Evolutionary conservation across 163 green algal species (phyloP), one percentile per base, ranked within the genome.

Genomic region (Chlorella variabilis): DNA sequence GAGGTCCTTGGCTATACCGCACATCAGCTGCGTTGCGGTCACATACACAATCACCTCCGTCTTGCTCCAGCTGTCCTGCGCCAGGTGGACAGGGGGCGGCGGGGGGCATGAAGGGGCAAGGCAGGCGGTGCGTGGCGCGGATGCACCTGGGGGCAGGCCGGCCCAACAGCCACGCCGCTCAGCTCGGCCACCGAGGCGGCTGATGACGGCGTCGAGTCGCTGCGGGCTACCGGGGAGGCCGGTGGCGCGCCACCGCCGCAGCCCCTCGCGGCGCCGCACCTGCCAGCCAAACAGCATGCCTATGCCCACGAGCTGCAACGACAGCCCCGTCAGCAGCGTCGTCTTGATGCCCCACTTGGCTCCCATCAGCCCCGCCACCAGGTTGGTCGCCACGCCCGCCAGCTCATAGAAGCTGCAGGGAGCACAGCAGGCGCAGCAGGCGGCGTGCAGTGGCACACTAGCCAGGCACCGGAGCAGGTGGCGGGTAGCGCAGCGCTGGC

Each of bases 1-100:
- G 20, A 97, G 86, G 82, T 97, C 94, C 82, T 97, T 97, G 33
- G 94, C 93, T 1, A 97, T 80, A 34, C 94, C 93, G 73, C 88
- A 95, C 71, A 95, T 79, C 82, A 94, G 89, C 86, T 97, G 94
- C 2, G 90, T 80, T 29, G 86, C 83, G 1, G 90, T 95, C 25
- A 97, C 91, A 65, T 93, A 97, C 1, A 95, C 21, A 61, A 97
- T 96, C 31, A 84, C 90, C 73, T 84, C 25, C 33, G 58, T 51
- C 62, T 89, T 89, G 59, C 21, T 86, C 86, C 87, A 93, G 39
- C 39, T 18, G 31, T 89, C 82, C 59, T 83, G 71, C 62, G n/a
- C n/a, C n/a, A n/a, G n/a, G n/a, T n/a, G n/a, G 51, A 4, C 51
- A 62, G 51, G 51, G 18, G n/a, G 15, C 18, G 51, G 51, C 51